Evolutionary conservation across 176 grass and related monocot genomes (phyloP).

Genomic region (Oryza brachyantha): DNA sequence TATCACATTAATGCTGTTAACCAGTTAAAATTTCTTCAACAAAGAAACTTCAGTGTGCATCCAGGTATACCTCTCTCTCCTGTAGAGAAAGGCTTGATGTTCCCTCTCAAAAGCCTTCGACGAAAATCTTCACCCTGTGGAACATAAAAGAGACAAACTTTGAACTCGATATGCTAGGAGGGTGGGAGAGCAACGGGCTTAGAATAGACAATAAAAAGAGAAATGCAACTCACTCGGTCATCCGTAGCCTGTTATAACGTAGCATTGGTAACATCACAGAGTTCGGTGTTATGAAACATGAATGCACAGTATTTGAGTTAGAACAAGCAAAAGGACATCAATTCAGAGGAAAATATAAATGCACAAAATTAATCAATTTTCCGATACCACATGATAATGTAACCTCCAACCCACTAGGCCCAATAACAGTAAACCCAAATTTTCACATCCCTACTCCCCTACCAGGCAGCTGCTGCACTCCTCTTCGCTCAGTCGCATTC

Average conservation of each 20-base stretch:
- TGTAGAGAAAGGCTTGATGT: background rate
- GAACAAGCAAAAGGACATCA: background rate
- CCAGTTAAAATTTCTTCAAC: background rate
- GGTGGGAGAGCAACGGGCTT: background rate
- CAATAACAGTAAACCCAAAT: too few species aligned
- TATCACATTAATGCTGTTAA: background rate
- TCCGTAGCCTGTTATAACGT: background rate
- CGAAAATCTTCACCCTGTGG: background rate
- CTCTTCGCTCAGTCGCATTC: too few species aligned
- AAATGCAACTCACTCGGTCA: constrained; percentile 6
- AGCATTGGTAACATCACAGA: background rate
- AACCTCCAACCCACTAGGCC: too few species aligned
- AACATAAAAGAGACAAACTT: background rate
- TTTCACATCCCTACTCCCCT: too few species aligned
- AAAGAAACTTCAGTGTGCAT: background rate
- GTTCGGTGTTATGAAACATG: background rate
- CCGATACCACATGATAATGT: background rate
- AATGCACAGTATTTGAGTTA: background rate
- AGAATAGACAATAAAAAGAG: background rate
- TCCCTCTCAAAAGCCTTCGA: background rate
- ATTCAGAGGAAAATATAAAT: background rate
- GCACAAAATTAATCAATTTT: background rate
- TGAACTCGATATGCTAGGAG: background rate
- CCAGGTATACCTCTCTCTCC: background rate
- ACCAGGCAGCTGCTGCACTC: too few species aligned